Evolutionary conservation across 73 alveolate genomes (phyloP).

Genomic region (Paramecium primaurelia): DNA sequence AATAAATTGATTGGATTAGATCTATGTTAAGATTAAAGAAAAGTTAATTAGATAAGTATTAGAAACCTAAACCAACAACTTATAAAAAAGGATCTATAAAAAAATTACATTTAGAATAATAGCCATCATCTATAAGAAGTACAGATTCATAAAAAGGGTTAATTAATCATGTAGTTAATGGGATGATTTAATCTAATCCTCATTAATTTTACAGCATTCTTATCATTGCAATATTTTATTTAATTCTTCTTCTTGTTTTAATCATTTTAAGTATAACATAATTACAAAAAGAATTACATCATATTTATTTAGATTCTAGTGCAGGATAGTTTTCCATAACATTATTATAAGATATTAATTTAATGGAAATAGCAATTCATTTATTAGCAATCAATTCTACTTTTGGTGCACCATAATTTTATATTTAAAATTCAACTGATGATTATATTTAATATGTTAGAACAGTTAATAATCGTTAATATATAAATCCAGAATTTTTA

Average conservation of each 20-base stretch:
- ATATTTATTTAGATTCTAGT: background rate
- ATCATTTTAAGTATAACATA: background rate
- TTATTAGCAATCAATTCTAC: background rate
- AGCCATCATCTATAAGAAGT: background rate
- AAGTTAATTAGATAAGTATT: background rate
- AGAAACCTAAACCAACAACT: background rate
- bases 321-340: background rate
- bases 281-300: background rate
- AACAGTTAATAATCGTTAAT: background rate
- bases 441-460: background rate
- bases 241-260: background rate
- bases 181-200: background rate
- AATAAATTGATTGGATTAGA: background rate
- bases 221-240: background rate
- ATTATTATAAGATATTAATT: background rate
- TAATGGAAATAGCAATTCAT: background rate
- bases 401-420: background rate
- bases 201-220: background rate
- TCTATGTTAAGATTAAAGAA: background rate
- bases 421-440: background rate
- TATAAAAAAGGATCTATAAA: background rate
- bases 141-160: background rate
- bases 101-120: background rate
- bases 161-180: background rate
- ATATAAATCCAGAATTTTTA: background rate